Evolutionary conservation across 805 yeast genomes (phyloP), one percentile per base, ranked within the genome.

Genomic region (Myxozyma mucilagina): DNA sequence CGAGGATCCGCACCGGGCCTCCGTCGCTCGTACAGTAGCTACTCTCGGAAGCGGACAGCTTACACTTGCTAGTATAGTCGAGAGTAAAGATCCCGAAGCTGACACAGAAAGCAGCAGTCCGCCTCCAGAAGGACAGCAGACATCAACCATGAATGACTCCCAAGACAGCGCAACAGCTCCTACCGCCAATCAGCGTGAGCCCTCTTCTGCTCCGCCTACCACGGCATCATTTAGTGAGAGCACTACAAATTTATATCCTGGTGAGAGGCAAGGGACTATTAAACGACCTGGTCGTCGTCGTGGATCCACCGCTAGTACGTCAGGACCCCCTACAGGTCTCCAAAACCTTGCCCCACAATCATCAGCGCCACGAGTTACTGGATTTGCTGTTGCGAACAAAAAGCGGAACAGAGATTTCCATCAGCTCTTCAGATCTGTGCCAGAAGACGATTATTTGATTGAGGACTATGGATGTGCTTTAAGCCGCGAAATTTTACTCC

Each of bases 401-500:
- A 80, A 80, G 52, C 77, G 96, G 56, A 81, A 91, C 69, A 76
- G 79, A 4, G 96, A 89, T 42, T 94, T 90, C 72, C 97, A 91
- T 74, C 80, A 78, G 43, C 67, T 87, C 1, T 94, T 93, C 77
- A 79, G 84, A 58, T 79, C 85, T 8, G 76, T 90, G 1, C 88
- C 92, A 1, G 75, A 76, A 29, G 81, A 84, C 49, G 97, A 93
- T 69, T 77, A 87, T 53, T 75, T 93, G 14, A 72, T 93, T 39
- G 97, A 90, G 69, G 97, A 91, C 68, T 92, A 87, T 69, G 84
- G 90, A 32, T 94, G 98, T 78, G 97, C 97, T 0, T 75, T 93
- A 57, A 87, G 92, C 65, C 79, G 90, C 63, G 98, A 93, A 65
- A 89, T 91, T 52, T 77, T 93, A 36, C 75, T 90, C 9, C 97